phyloP scores from a whole-genome alignment of 164 flowering plant genomes.

The Berberis vulgaris region DNA sequence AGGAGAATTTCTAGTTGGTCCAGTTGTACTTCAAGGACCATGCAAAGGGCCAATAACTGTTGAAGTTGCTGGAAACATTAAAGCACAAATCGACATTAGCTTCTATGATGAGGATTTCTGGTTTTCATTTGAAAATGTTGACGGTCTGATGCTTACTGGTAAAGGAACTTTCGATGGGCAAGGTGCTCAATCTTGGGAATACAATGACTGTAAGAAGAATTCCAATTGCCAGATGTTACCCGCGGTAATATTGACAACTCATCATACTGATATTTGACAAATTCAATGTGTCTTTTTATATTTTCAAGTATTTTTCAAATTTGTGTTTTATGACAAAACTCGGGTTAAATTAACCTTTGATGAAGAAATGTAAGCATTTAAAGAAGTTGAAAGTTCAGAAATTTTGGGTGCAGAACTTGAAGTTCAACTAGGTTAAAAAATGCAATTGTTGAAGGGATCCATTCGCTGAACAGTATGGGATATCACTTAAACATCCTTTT shows the following conservation, averaged over 20 bases:
- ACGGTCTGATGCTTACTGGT: conserved; percentile 12
- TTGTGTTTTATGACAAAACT: too few relatives aligned
- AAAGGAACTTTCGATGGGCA: conserved; percentile 29
- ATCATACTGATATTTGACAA: neutral
- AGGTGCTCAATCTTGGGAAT: conserved; percentile 28
- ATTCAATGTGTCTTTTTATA: neutral
- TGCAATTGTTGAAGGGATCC: neutral
- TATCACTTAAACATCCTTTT: neutral
- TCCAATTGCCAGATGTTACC: conserved; percentile 3
- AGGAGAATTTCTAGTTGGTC: conserved; percentile 30
- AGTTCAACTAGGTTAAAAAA: neutral
- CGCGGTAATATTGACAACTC: too few relatives aligned
- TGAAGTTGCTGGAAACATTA: conserved; percentile 38
- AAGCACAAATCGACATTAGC: conserved; percentile 28
- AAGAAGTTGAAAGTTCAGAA: too few relatives aligned
- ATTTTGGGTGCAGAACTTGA: neutral
- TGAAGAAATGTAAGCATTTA: too few relatives aligned
- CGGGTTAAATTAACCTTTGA: too few relatives aligned
- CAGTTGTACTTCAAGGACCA: conserved; percentile 1
- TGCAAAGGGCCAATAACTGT: conserved; percentile 17
- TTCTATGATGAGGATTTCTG: conserved; percentile 10
- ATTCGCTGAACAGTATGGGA: neutral
- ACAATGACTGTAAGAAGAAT: conserved; percentile 19
- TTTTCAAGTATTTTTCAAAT: neutral
- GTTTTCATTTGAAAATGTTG: conserved; percentile 27